phyloP scores from a whole-genome alignment of 768 basidiomycete species.

The Lactifluus pinguis region DNA sequence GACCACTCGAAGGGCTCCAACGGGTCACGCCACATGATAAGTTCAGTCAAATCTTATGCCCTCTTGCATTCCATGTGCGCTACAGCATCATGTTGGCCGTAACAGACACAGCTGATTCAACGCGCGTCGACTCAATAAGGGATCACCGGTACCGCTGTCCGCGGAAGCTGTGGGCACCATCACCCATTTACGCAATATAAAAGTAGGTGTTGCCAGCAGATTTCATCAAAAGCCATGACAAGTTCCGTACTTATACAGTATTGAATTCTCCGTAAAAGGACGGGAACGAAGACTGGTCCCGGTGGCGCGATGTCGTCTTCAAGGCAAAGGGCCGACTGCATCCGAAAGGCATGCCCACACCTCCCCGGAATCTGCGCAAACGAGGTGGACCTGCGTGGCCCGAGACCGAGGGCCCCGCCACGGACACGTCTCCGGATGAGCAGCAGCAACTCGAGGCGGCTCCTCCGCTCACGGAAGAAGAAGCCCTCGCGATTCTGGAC shows the following conservation, averaged over 20 bases:
- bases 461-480: slow-evolving; percentile 38
- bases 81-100: slow-evolving; percentile 20
- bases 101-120: slow-evolving; percentile 18
- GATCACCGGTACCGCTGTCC: slow-evolving; percentile 74
- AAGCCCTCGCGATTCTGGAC: slow-evolving; percentile 34
- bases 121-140: slow-evolving; percentile 25
- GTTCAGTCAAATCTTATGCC: no score
- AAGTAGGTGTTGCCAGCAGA: slow-evolving; percentile 46
- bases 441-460: not conserved
- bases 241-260: no score
- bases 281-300: no score
- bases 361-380: slow-evolving; percentile 51
- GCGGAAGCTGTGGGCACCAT: slow-evolving; percentile 73
- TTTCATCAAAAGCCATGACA: no score
- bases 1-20: no score
- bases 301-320: no score
- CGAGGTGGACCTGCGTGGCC: slow-evolving; percentile 41
- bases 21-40: no score
- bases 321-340: no score
- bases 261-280: no score
- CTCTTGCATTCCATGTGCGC: no score
- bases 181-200: slow-evolving; percentile 70
- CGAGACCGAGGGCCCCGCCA: not conserved
- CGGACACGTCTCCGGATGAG: not conserved
- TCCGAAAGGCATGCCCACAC: no score